Base-by-base conservation (phyloP, 2,329 filamentous ascomycete genomes). In the Pyrenochaeta sp. region DNA sequence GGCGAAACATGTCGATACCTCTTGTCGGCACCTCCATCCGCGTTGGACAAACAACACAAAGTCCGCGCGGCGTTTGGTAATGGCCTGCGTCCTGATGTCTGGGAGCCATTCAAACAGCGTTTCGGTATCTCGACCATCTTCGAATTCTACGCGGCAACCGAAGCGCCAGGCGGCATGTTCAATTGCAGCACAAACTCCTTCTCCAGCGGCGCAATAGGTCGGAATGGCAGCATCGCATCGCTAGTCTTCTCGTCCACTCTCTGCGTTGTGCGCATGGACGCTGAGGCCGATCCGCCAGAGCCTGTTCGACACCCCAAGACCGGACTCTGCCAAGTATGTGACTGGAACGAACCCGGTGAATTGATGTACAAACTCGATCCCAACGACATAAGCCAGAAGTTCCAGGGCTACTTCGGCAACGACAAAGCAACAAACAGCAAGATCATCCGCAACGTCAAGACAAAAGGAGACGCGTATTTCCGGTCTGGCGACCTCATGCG, bases 281-380 rank as follows among this genome's bases (percentile, higher is more conserved):
- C 87, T 14, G 84, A 86, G 12, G 86, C 87, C 0, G 87, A 86
- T 1, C 57, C 69, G 3, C 61, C 65, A 6, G 85, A 87, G 23
- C 85, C 91, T 36, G 78, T 82, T 37, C 82, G 89, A 14, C 83
- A 91, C 66, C 79, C 84, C 0, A 79, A 81, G 50, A 90, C 89
- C 0, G 88, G 88, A 0, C 87, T 91, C 44, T 90, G 85, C 1
- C 75, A 77, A 18, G 81, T 87, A n/a, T 80, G 83, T 35, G 75
- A 84, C 0, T 88, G 87, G 65, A 83, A 86, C 12, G 80, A 85
- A 32, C 87, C 89, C 1, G 90, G 90, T 11, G 90, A 94, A 74
- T 86, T 93, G 3, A 75, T 93, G n/a, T 71, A 63, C 47, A 68
- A 67, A 14, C 64, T 75, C 15, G 72, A 75, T 29, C 55, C 72